A percentile compares a stretch with the other conserved stretches of the same genome.
Evolutionary conservation across 257 asterid species (phyloP).

Genomic region (Salvia miltiorrhiza): DNA sequence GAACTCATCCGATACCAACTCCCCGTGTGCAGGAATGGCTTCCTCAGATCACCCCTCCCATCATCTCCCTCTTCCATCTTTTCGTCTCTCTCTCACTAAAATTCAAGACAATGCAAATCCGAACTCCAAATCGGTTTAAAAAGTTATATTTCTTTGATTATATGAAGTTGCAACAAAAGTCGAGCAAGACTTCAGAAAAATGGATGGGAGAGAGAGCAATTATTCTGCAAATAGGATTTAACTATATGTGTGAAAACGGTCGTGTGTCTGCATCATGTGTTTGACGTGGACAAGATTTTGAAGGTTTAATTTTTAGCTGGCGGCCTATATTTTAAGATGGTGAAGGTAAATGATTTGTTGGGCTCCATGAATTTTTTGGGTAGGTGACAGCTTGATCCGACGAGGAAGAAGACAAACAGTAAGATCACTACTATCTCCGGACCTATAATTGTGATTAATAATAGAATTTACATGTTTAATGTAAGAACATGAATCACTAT

Average conservation of each 20-base stretch:
- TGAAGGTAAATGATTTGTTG: constrained; percentile 1
- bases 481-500: background rate
- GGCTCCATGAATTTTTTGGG: constrained; percentile 19
- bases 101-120: constrained; percentile 10
- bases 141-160: background rate
- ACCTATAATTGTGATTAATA: background rate
- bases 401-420: constrained; percentile 1
- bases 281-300: constrained; percentile 3
- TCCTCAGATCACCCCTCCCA: constrained; percentile 70
- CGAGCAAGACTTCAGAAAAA: background rate
- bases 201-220: background rate
- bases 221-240: background rate
- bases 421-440: constrained; percentile 2
- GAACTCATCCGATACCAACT: constrained; percentile 97
- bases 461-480: background rate
- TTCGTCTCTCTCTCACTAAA: constrained; percentile 27
- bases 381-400: constrained; percentile 17
- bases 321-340: constrained; percentile 1
- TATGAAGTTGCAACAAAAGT: background rate
- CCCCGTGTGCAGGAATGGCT: constrained; percentile 89
- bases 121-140: background rate
- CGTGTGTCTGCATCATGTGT: constrained; percentile 19
- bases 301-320: background rate
- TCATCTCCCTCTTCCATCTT: constrained; percentile 96
- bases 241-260: background rate